These are phyloP conservation scores for Eremochloa ophiuroides DNA, from an alignment of 176 grass and related monocot species.

Conservation along the genomic window DNA sequence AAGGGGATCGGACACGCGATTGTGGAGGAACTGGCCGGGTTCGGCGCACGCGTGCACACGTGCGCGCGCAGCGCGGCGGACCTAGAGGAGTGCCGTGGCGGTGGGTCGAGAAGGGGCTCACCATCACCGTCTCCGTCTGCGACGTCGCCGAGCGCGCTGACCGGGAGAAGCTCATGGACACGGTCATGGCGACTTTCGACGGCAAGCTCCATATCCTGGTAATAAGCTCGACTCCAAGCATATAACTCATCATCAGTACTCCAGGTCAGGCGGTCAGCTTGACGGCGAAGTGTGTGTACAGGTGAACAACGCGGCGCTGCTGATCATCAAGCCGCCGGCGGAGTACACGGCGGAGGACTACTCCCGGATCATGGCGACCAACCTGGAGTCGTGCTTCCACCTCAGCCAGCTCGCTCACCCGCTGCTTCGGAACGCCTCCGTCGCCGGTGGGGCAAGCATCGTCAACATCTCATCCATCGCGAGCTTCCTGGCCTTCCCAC, in stretches of 20 bases:
- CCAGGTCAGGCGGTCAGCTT: too few relatives aligned
- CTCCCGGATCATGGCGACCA: conserved; percentile 9
- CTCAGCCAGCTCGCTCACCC: conserved; percentile 31
- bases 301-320: background rate
- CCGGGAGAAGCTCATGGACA: background rate
- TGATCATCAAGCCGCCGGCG: background rate
- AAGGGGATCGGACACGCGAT: conserved; percentile 38
- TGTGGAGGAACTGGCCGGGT: conserved; percentile 36
- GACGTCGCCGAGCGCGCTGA: conserved; percentile 4
- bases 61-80: conserved; percentile 34
- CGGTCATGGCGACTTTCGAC: background rate
- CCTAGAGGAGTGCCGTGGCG: conserved; percentile 19
- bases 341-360: background rate
- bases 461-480: conserved; percentile 16
- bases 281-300: too few relatives aligned
- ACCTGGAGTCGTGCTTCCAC: conserved; percentile 39
- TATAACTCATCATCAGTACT: too few relatives aligned
- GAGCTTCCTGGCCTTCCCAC: background rate
- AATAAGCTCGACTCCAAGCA: too few relatives aligned
- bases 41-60: conserved; percentile 45
- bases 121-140: background rate
- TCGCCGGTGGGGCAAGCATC: background rate
- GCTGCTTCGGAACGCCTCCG: background rate
- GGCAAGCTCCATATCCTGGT: conserved; percentile 9
- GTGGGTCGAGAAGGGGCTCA: background rate